phyloP scores from a whole-genome alignment of 176 grass and related monocot species.

The Zizania latifolia region DNA sequence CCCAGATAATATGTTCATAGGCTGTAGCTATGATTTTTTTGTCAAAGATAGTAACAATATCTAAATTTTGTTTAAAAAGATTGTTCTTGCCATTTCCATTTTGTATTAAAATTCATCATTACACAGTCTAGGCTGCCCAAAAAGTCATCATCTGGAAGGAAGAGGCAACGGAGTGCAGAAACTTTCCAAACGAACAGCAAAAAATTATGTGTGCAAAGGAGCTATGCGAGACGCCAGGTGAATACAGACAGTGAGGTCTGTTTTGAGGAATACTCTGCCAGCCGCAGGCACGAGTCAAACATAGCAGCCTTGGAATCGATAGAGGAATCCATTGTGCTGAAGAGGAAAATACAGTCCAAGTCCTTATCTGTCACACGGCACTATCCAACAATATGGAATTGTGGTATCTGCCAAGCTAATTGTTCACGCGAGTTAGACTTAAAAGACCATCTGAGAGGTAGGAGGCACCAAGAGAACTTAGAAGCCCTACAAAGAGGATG shows the following conservation, averaged over 20 bases:
- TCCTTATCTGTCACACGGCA: background rate
- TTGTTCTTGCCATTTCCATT: background rate
- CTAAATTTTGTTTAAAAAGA: background rate
- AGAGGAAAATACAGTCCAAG: background rate
- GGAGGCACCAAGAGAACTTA: slow-evolving; percentile 17
- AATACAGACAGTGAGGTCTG: background rate
- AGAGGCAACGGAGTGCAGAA: slow-evolving; percentile 31
- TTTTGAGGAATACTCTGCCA: background rate
- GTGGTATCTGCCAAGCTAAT: slow-evolving; percentile 13
- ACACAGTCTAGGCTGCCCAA: background rate
- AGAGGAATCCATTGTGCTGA: background rate
- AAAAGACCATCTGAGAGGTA: slow-evolving; percentile 6
- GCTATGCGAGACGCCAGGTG: background rate
- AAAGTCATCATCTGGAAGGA: slow-evolving; percentile 14
- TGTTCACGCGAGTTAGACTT: slow-evolving; percentile 14
- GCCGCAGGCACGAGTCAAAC: background rate
- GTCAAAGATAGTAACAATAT: background rate
- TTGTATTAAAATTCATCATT: slow-evolving; percentile 2
- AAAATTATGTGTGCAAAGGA: background rate
- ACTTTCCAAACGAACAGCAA: background rate
- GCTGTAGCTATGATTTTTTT: background rate
- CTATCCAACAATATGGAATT: slow-evolving; percentile 4
- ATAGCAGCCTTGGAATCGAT: background rate
- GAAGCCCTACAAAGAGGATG: background rate
- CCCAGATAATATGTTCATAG: background rate